A percentile compares a stretch with the other conserved stretches of the same genome.
Conservation (phyloP, 257 asterid genomes). For the Gardenia jasminoides region DNA sequence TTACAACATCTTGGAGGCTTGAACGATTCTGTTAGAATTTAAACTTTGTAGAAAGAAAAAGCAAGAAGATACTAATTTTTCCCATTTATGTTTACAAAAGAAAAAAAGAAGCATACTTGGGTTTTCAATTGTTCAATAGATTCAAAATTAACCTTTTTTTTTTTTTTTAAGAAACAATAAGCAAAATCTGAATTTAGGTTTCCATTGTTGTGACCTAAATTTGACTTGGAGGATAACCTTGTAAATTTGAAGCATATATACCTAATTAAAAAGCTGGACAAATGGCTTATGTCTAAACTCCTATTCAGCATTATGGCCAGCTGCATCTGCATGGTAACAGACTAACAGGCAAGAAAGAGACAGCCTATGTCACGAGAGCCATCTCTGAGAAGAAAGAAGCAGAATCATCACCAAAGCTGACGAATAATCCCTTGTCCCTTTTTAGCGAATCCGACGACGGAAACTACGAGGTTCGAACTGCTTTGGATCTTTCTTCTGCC, state of each 20-base stretch:
- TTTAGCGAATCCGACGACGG: conserved; percentile 40
- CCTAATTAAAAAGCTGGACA: conserved; percentile 25
- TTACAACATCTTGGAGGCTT: background rate
- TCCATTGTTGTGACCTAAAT: background rate
- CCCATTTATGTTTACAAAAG: background rate
- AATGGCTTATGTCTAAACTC: conserved; percentile 28
- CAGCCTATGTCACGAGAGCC: conserved; percentile 32
- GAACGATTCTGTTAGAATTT: background rate
- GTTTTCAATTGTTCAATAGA: no score
- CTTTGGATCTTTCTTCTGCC: conserved; percentile 30
- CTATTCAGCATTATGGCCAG: no score
- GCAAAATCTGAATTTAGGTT: background rate
- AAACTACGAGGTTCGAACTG: conserved; percentile 50
- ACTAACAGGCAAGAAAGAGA: background rate
- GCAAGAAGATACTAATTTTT: no score
- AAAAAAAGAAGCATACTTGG: no score
- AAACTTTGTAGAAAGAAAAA: no score
- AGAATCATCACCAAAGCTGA: background rate
- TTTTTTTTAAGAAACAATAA: background rate
- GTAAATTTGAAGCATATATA: conserved; percentile 25
- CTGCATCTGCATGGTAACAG: background rate
- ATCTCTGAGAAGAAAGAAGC: conserved; percentile 13
- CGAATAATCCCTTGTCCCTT: conserved; percentile 14
- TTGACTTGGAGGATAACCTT: conserved; percentile 15
- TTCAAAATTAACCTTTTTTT: background rate